Evolutionary conservation across 2,329 filamentous ascomycete species (phyloP).

Genomic region (Paracorniculantispora psalliotae): DNA sequence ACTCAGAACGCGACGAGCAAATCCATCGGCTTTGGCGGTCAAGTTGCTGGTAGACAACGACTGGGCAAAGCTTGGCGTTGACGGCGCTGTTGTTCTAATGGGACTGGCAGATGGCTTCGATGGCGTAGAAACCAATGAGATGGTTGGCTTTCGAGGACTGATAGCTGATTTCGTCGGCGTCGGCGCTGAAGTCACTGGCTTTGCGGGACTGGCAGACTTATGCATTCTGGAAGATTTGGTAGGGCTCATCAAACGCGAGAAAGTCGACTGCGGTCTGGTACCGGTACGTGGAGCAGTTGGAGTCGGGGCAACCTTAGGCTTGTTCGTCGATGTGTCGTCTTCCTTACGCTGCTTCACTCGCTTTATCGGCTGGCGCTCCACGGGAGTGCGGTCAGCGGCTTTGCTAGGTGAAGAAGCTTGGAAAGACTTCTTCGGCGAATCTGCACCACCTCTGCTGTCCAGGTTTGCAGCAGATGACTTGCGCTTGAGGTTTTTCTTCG

Average conservation of each 20-base stretch:
- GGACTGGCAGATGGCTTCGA: constrained; percentile 5
- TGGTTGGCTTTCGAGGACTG: constrained; percentile 3
- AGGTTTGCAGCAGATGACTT: constrained; percentile 29
- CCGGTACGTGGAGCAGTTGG: constrained; percentile 17
- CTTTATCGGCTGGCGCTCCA: constrained; percentile 51
- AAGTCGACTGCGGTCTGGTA: constrained; percentile 42
- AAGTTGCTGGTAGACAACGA: constrained; percentile 48
- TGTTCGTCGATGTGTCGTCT: constrained; percentile 59
- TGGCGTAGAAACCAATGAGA: neutral
- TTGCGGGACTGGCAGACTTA: constrained; percentile 33
- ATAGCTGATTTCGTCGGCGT: constrained; percentile 43
- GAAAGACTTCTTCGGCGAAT: constrained; percentile 24
- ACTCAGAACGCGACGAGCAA: constrained; percentile 38
- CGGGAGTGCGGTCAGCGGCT: constrained; percentile 16
- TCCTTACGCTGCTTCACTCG: constrained; percentile 61
- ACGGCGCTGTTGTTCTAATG: neutral
- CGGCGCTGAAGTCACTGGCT: constrained; percentile 30
- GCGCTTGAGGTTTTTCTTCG: constrained; percentile 33
- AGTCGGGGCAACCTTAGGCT: neutral
- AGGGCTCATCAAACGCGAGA: constrained; percentile 64
- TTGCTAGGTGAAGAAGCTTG: constrained; percentile 19
- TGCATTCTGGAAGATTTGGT: constrained; percentile 66
- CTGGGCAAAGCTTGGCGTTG: constrained; percentile 35
- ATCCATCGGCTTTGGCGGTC: constrained; percentile 27
- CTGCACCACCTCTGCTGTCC: constrained; percentile 18